Percentiles rank a stretch among this genome's conserved stretches.
These are phyloP conservation scores for Pseudoneurospora amorphoporcata DNA, from an alignment of 495 filamentous ascomycete genomes.

Conservation along the genomic window DNA sequence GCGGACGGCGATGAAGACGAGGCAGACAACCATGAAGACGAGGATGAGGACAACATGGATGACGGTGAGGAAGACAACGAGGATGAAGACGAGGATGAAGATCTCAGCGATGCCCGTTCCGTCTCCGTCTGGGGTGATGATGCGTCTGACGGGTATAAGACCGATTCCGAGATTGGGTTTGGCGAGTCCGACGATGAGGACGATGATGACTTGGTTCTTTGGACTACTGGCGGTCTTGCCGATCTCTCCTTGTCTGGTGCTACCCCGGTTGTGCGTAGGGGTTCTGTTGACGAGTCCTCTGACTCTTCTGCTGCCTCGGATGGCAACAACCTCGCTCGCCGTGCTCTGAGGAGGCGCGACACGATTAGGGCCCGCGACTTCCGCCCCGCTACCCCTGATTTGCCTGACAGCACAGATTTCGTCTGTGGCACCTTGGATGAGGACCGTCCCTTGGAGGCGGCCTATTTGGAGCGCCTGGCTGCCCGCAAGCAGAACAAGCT, in stretches of 20 bases:
- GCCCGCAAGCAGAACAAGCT: constrained; percentile 71
- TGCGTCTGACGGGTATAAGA: constrained; percentile 70
- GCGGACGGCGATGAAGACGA: constrained; percentile 32
- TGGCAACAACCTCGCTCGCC: constrained; percentile 10
- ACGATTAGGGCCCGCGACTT: constrained; percentile 37
- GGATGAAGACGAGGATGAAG: constrained; percentile 28
- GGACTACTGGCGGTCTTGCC: constrained; percentile 48
- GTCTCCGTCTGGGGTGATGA: constrained; percentile 60
- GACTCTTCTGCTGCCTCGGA: constrained; percentile 29
- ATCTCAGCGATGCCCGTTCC: constrained; percentile 31
- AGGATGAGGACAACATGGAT: constrained; percentile 38
- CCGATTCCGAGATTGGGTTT: constrained; percentile 93
- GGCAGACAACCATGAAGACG: constrained; percentile 42
- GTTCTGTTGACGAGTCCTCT: constrained; percentile 29
- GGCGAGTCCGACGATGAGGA: constrained; percentile 82
- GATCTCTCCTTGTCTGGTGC: constrained; percentile 30
- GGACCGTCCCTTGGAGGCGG: constrained; percentile 85
- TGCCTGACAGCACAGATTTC: constrained; percentile 96
- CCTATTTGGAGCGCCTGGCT: constrained; percentile 78
- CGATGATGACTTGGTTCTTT: constrained; percentile 71
- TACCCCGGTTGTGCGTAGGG: constrained; percentile 26
- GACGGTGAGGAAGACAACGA: constrained; percentile 41
- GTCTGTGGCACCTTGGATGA: constrained; percentile 96
- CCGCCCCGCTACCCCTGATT: constrained; percentile 64
- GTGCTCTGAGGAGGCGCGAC: constrained; percentile 19